A percentile compares a stretch with the other conserved stretches of the same genome.
Evolutionary conservation across 345 rosid species (phyloP).

Genomic region (Eucalyptus marginata): DNA sequence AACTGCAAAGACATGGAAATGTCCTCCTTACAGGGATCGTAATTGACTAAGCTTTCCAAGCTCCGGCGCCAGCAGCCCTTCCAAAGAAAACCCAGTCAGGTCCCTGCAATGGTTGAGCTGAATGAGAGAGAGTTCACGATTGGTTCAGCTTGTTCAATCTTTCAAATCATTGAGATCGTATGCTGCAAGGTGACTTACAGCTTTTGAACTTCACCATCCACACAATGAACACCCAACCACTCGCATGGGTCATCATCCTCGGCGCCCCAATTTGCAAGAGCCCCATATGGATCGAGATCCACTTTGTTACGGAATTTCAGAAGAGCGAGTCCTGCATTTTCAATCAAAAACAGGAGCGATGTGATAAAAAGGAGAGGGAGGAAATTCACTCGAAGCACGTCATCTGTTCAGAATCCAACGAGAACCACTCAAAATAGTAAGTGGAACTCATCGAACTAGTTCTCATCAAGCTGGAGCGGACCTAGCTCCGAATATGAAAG

Average conservation of each 20-base stretch:
- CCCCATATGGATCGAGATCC: constrained; percentile 58
- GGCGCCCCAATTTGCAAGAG: constrained; percentile 55
- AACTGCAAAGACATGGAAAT: not conserved
- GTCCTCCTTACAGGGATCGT: constrained; percentile 53
- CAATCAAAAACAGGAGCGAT: not conserved
- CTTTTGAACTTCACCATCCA: constrained; percentile 49
- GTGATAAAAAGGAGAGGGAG: not conserved
- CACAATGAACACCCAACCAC: constrained; percentile 78
- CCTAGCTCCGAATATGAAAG: not conserved
- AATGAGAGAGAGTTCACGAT: not conserved
- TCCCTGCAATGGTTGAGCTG: constrained; percentile 28
- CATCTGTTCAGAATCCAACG: not conserved
- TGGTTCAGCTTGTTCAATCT: not conserved
- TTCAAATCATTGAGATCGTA: not conserved
- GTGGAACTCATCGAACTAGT: not conserved
- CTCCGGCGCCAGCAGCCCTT: constrained; percentile 70
- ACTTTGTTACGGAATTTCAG: constrained; percentile 54
- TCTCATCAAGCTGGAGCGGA: not conserved
- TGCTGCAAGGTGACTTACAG: constrained; percentile 44
- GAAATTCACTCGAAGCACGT: not conserved
- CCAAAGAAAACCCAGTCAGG: constrained; percentile 42
- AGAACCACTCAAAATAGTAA: not conserved
- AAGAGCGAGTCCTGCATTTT: constrained; percentile 49
- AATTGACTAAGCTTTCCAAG: constrained; percentile 56
- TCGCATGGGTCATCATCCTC: constrained; percentile 38